Base-by-base conservation (phyloP, 495 filamentous ascomycete species). In the Sporormia fimetaria region DNA sequence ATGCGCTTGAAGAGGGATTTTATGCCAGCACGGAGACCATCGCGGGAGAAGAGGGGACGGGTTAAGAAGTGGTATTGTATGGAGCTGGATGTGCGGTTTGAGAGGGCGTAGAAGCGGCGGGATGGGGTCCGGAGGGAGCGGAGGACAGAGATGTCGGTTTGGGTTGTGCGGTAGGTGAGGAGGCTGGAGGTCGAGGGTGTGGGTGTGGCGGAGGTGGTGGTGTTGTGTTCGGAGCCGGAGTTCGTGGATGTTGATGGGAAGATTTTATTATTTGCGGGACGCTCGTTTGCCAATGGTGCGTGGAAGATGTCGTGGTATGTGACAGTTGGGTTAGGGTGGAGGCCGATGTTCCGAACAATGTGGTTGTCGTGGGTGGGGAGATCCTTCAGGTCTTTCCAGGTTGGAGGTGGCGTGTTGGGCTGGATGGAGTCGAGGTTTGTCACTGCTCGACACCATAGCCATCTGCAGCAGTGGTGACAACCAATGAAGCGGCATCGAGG, bases 401-500 rank as follows among this genome's bases (percentile, higher is more conserved):
- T 60, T 1, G 58, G 54, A 17, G 40, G 27, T 11, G 47, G 9
- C 18, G 47, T 34, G 22, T 38, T 40, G 28, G 29, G 29, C 27
- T 62, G 38, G 25, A 58, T 53, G 15, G 47, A 34, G 4, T 57
- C 51, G 39, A 64, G 60, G 16, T 33, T 36, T 12, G 32, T 33
- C n/a, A 23, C 2, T 4, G 37, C 18, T 5, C 6, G n/a, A n/a
- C n/a, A n/a, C n/a, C n/a, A n/a, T n/a, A n/a, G n/a, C n/a, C n/a
- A n/a, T n/a, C n/a, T n/a, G n/a, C n/a, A n/a, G n/a, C n/a, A n/a
- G n/a, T n/a, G n/a, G n/a, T n/a, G n/a, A n/a, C n/a, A n/a, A n/a
- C n/a, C n/a, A n/a, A n/a, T n/a, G n/a, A n/a, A n/a, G n/a, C n/a
- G n/a, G n/a, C n/a, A n/a, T n/a, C n/a, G n/a, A n/a, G n/a, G n/a